A percentile compares a stretch with the other conserved stretches of the same genome.
These are phyloP conservation scores for Chrysopogon serrulatus DNA, from an alignment of 176 grass and related monocot species.

Conservation along the genomic window DNA sequence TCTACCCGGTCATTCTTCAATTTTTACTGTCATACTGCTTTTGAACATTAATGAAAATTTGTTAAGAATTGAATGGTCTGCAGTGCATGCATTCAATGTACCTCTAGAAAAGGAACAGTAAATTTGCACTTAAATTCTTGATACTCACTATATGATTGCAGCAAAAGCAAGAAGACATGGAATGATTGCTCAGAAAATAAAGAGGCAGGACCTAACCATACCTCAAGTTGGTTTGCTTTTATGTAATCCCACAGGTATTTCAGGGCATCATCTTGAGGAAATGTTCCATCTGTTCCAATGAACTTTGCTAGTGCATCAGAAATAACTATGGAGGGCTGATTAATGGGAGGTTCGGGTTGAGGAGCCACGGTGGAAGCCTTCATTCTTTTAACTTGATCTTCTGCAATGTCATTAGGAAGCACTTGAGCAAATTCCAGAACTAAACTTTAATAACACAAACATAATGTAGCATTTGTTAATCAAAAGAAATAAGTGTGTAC, in stretches of 20 bases:
- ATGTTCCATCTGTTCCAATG: conserved; percentile 59
- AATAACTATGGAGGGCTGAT: conserved; percentile 40
- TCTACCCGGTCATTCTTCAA: background rate
- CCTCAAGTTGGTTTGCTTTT: conserved; percentile 91
- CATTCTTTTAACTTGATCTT: conserved; percentile 52
- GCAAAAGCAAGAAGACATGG: background rate
- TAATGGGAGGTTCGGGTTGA: conserved; percentile 33
- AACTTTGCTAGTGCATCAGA: conserved; percentile 86
- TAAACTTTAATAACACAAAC: background rate
- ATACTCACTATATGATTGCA: background rate
- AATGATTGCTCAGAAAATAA: background rate
- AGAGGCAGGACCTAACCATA: conserved; percentile 21
- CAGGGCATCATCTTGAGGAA: conserved; percentile 53
- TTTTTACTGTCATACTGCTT: background rate
- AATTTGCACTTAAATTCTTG: background rate
- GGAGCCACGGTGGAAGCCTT: conserved; percentile 31
- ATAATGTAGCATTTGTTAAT: conserved; percentile 17
- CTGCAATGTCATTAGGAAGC: conserved; percentile 36
- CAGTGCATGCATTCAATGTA: background rate
- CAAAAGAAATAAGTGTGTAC: conserved; percentile 29
- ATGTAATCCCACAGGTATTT: conserved; percentile 82
- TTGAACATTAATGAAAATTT: conserved; percentile 1
- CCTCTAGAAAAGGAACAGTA: background rate
- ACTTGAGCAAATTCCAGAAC: conserved; percentile 2
- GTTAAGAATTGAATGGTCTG: background rate